Evolutionary conservation across 106 monocot genomes (phyloP).

Genomic region (Cymbidium sinense): DNA sequence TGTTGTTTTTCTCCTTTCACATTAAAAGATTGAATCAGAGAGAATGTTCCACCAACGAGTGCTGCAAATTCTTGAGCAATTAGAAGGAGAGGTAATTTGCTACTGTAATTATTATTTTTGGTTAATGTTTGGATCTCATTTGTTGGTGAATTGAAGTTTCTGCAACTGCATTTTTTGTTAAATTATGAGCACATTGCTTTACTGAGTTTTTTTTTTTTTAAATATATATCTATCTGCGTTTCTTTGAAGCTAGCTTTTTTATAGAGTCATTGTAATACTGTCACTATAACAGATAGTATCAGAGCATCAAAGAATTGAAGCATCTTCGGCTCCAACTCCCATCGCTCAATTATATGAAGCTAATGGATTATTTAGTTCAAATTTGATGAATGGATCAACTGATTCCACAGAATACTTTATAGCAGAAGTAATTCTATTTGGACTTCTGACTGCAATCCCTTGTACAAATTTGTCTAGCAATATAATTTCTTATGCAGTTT

Average conservation of each 20-base stretch:
- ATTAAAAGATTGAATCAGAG: conserved; percentile 87
- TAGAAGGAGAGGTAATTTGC: conserved; percentile 52
- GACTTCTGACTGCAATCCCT: background rate
- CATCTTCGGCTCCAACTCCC: conserved; percentile 46
- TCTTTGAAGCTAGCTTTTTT: background rate
- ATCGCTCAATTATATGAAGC: conserved; percentile 80
- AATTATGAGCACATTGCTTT: background rate
- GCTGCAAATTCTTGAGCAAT: conserved; percentile 76
- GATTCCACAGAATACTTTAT: conserved; percentile 69
- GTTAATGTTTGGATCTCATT: background rate
- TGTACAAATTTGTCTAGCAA: background rate
- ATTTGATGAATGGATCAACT: conserved; percentile 28
- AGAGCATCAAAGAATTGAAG: conserved; percentile 89
- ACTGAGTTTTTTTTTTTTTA: background rate
- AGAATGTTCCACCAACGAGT: conserved; percentile 78
- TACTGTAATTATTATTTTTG: background rate
- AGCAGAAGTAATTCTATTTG: conserved; percentile 54
- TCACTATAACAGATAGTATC: conserved; percentile 40
- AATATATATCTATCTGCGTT: background rate
- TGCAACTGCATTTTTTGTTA: background rate
- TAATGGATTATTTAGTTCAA: conserved; percentile 40
- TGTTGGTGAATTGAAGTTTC: too few species aligned
- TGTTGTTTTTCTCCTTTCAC: background rate
- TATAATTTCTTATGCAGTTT: background rate
- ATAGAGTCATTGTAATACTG: background rate